Conservation (phyloP, 495 filamentous ascomycete genomes). For the Lophium mytilinum region DNA sequence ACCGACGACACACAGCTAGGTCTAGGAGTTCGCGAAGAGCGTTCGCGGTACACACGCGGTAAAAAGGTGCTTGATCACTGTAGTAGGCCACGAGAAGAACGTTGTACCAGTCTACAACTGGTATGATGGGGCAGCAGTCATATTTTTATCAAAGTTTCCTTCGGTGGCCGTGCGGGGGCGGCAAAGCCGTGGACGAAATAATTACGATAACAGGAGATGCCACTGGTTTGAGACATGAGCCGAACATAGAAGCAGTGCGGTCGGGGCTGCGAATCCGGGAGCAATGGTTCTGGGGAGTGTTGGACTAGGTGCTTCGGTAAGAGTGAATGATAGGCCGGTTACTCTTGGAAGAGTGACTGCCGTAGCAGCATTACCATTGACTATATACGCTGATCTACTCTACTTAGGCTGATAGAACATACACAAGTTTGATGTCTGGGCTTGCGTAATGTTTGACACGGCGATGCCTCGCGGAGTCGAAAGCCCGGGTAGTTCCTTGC, state of each 20-base stretch:
- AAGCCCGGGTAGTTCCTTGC: slow-evolving; percentile 37
- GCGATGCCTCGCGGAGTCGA: slow-evolving; percentile 42
- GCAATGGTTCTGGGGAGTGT: slow-evolving; percentile 29
- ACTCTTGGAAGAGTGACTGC: background rate
- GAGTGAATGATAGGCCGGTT: slow-evolving; percentile 7
- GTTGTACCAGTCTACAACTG: slow-evolving; percentile 37
- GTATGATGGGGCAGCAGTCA: slow-evolving; percentile 37
- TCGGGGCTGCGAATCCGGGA: slow-evolving; percentile 45
- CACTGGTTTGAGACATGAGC: slow-evolving; percentile 35
- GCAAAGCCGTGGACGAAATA: slow-evolving; percentile 41
- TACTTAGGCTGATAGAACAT: background rate
- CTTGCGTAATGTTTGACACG: slow-evolving; percentile 38
- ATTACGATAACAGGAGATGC: slow-evolving; percentile 35
- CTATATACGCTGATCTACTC: background rate
- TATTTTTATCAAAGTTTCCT: slow-evolving; percentile 38
- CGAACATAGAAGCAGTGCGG: slow-evolving; percentile 41
- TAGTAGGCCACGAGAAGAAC: slow-evolving; percentile 45
- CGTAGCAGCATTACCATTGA: background rate
- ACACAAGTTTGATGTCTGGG: slow-evolving; percentile 30
- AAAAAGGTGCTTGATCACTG: slow-evolving; percentile 43
- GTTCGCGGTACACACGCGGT: too few species aligned
- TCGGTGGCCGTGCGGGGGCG: slow-evolving; percentile 40
- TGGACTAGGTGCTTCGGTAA: too few species aligned
- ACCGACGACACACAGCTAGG: too few species aligned
- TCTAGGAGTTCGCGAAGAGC: too few species aligned